Percentiles rank a stretch among this genome's conserved stretches.
Evolutionary conservation across 139 green algal genomes (phyloP).

Genomic region (Tetradesmus lagerheimii): DNA sequence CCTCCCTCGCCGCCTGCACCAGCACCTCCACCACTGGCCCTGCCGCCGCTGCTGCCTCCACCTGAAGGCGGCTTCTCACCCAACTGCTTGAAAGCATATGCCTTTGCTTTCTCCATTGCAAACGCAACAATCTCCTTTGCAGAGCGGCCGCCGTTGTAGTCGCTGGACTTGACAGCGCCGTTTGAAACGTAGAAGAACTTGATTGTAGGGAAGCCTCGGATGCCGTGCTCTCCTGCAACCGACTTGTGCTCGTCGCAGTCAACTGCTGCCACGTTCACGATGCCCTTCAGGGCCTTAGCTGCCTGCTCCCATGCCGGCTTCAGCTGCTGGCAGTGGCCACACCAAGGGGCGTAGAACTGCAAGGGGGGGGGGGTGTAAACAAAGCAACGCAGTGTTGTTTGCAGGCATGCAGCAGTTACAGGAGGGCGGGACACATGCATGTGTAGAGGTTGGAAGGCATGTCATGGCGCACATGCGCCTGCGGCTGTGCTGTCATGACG

Average conservation of each 20-base stretch:
- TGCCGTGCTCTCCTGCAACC: neutral
- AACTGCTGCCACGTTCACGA: conserved; percentile 79
- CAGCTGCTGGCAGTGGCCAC: conserved; percentile 47
- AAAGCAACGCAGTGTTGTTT: neutral
- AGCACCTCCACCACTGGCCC: neutral
- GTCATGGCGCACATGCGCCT: no score
- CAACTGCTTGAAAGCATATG: conserved; percentile 63
- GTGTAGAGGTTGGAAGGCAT: neutral
- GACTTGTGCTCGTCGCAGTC: conserved; percentile 76
- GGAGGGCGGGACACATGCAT: neutral
- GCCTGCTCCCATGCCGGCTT: conserved; percentile 68
- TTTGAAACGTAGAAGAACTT: conserved; percentile 76
- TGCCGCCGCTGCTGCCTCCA: conserved; percentile 43
- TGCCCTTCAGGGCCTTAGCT: conserved; percentile 77
- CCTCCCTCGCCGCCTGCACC: conserved; percentile 26
- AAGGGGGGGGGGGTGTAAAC: neutral
- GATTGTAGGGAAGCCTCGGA: conserved; percentile 91
- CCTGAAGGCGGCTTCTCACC: conserved; percentile 54
- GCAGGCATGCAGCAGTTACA: neutral
- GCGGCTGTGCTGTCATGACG: no score
- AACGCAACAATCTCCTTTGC: conserved; percentile 87
- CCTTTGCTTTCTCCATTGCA: conserved; percentile 78
- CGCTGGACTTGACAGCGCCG: conserved; percentile 67
- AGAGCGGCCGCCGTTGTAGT: conserved; percentile 81
- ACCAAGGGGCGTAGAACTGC: conserved; percentile 78